Conservation (phyloP, 208 protist species). For the Wallacemonas sp. region DNA sequence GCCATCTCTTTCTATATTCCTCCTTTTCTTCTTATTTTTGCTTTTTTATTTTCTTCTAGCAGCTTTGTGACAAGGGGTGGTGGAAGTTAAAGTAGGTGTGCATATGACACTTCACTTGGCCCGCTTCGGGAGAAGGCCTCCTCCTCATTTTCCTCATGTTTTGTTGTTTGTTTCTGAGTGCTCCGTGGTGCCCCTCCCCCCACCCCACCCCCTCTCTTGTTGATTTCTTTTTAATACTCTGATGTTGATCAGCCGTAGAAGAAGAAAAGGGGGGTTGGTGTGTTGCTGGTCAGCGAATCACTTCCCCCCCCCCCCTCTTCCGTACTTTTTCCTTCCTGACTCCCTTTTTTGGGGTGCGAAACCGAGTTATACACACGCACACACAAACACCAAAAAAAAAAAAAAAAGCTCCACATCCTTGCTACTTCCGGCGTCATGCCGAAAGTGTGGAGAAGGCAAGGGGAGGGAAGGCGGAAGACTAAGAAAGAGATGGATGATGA, state of each 20-base stretch:
- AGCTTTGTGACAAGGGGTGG: neutral
- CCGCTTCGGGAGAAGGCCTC: too few species aligned
- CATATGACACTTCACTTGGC: too few species aligned
- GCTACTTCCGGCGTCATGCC: too few species aligned
- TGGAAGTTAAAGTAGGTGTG: too few species aligned
- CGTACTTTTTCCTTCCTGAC: slow-evolving; percentile 15
- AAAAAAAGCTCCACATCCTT: neutral
- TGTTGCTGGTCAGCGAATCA: too few species aligned
- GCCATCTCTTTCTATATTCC: neutral
- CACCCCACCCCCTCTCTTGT: too few species aligned
- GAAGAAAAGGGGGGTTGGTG: too few species aligned
- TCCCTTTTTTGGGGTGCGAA: neutral
- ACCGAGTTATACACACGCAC: neutral
- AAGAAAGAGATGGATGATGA: too few species aligned
- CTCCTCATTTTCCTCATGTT: slow-evolving; percentile 17
- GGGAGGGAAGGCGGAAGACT: too few species aligned
- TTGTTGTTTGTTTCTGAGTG: neutral
- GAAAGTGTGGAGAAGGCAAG: too few species aligned
- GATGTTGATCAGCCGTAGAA: neutral
- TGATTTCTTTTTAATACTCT: neutral
- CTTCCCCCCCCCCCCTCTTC: too few species aligned
- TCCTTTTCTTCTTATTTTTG: neutral
- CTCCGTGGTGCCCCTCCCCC: too few species aligned
- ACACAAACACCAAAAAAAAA: neutral
- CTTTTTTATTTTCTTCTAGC: neutral